Base-by-base conservation (phyloP, 225 moss, liverwort and hornwort species). In the Bryum argenteum region DNA sequence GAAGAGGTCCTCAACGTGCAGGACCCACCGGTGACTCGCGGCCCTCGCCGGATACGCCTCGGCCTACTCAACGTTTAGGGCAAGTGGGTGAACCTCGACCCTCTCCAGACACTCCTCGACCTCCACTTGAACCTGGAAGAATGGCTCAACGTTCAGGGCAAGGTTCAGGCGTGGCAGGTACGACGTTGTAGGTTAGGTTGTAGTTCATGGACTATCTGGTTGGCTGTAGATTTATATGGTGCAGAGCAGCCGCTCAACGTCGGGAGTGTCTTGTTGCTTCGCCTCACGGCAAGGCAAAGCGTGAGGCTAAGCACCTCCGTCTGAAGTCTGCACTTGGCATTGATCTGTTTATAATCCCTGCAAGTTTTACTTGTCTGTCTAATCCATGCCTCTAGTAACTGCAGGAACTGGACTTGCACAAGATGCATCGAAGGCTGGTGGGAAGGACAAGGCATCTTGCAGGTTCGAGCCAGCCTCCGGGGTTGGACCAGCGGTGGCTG, bases 141-240 rank as follows among this genome's bases (percentile, higher is more conserved):
- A 65, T 71, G 63, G 33, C 24, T 22, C 87, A 81, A 59, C 84
- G 84, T 73, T 52, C 77, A 58, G 79, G 66, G 48, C 68, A 76
- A 61, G 76, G 70, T 76, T 68, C 79, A 53, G 69, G 28, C 76
- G 75, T 76, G 63, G 78, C 79, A 85, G 81, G 85, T 85, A 79
- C 70, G 66, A n/a, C 55, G 37, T 61, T 19, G 1, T 17, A 58
- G 47, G 69, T 66, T 72, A 65, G 19, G 22, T 55, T 65, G 58
- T 22, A 20, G 45, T 67, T 44, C 54, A 15, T 22, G 38, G 67
- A 54, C 19, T 61, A 78, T 63, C 20, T 18, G 15, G 18, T 26
- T 26, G 26, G 26, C 26, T 4, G 4, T 71, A 52, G 43, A 23
- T 54, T 71, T 63, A 44, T 58, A 37, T 58, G 41, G 53, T 12